Evolutionary conservation across 257 asterid species (phyloP), one percentile per base, ranked within the genome.

Genomic region (Capsicum baccatum): DNA sequence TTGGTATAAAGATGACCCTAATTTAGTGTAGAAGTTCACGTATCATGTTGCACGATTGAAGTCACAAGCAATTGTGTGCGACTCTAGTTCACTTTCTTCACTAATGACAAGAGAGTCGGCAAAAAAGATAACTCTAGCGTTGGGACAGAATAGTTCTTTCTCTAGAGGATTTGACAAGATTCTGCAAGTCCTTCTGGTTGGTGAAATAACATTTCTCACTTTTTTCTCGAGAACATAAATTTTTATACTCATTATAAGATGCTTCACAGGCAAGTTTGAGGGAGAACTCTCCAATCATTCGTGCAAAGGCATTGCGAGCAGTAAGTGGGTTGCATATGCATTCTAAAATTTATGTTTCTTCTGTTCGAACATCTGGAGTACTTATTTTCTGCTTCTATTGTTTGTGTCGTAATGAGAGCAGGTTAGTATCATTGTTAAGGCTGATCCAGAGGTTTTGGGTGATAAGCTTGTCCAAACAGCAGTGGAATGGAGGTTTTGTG

Each of bases 351-450:
- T 58, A 76, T 58, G 67, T 73, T 86, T 67, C 57, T 16, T 73
- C 71, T 84, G 64, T 83, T 84, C 81, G 64, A 59, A 48, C 68
- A 83, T 47, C 58, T 47, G 44, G 76, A 70, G 69, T 44, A 16
- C 85, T 84, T 64, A 84, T 54, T 81, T 55, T 91, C 84, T 63
- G 76, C 69, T 33, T 48, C 68, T 17, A 47, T 85, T 83, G 71
- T 69, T 79, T 87, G 66, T 82, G 86, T 44, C 69, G 8, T 79
- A 84, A 86, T 84, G 68, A 73, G 86, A 80, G 86, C 92, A 97
- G 99, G 99, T 97, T 86, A 97, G 98, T 89, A 89, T 95, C 85
- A 97, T 97, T 48, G 98, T 97, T 71, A 98, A 97, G 91, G 98
- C 98, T 82, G 99, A 97, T 89, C 99, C 99, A 54, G 99, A 91